Conservation (phyloP, 371 early-diverging fungal species). For the Mortierella sp. region DNA sequence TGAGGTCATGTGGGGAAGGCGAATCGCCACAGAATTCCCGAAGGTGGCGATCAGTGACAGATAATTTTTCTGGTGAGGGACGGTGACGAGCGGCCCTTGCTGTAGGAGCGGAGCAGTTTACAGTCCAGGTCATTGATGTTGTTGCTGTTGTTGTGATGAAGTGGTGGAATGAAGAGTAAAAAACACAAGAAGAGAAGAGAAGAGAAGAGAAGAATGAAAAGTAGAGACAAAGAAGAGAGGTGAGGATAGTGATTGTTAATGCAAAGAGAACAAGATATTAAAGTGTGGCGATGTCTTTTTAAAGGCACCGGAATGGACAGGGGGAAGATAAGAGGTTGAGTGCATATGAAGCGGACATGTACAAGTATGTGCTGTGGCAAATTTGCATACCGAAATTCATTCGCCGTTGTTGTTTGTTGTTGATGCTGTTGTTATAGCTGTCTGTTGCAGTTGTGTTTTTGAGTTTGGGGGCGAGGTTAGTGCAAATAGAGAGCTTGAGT, state of each 20-base stretch:
- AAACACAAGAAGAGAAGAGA: not conserved
- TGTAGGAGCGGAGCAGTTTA: constrained; percentile 2
- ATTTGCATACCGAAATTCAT: too few relatives aligned
- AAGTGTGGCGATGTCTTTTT: not conserved
- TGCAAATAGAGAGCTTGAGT: too few relatives aligned
- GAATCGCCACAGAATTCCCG: constrained; percentile 19
- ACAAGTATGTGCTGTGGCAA: too few relatives aligned
- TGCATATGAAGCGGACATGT: too few relatives aligned
- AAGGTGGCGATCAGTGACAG: constrained; percentile 20
- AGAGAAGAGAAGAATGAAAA: not conserved
- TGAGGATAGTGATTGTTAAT: not conserved
- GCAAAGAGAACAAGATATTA: not conserved
- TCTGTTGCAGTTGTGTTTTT: too few relatives aligned
- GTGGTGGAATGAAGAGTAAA: not conserved
- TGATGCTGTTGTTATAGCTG: too few relatives aligned
- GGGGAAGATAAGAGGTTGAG: not conserved
- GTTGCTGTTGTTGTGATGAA: not conserved
- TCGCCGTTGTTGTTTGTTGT: too few relatives aligned
- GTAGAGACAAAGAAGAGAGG: not conserved
- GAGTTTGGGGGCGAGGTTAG: too few relatives aligned
- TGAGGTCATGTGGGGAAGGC: not conserved
- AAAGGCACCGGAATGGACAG: not conserved
- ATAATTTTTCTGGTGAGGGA: constrained; percentile 9
- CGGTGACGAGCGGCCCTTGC: not conserved
- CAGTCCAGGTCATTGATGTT: constrained; percentile 23